Evolutionary conservation across 2,329 filamentous ascomycete genomes (phyloP).

Genomic region (Ustulina deusta): DNA sequence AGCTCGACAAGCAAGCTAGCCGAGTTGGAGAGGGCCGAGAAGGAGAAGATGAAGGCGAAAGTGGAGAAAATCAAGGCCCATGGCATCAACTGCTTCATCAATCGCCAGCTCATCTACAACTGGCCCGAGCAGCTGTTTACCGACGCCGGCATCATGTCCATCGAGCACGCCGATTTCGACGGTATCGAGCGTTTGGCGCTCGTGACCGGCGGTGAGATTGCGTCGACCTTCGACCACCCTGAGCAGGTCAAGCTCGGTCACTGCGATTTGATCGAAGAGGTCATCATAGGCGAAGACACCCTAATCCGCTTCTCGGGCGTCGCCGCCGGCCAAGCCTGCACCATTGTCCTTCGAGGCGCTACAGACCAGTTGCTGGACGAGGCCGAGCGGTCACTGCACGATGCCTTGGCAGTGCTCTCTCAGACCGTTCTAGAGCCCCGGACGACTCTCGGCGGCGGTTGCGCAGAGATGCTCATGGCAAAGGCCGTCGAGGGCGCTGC

Average conservation of each 20-base stretch:
- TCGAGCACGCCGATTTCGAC: slow-evolving; percentile 99
- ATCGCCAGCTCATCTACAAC: slow-evolving; percentile 99
- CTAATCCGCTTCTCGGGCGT: slow-evolving; percentile 98
- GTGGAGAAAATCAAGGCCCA: slow-evolving; percentile 99
- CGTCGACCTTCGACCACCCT: slow-evolving; percentile 97
- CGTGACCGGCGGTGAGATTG: slow-evolving; percentile 96
- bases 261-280: slow-evolving; percentile 95
- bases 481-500: slow-evolving; percentile 96
- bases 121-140: slow-evolving; percentile 99
- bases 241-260: slow-evolving; percentile 96
- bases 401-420: slow-evolving; percentile 94
- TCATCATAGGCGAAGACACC: slow-evolving; percentile 98
- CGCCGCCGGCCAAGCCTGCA: slow-evolving; percentile 92
- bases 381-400: slow-evolving; percentile 94
- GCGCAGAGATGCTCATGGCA: slow-evolving; percentile 98
- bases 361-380: slow-evolving; percentile 98
- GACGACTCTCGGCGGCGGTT: slow-evolving; percentile 94
- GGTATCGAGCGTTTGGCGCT: slow-evolving; percentile 94
- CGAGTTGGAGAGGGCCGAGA: slow-evolving; percentile 97
- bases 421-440: slow-evolving; percentile 96
- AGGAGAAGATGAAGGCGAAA: slow-evolving; percentile 99
- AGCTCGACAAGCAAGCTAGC: slow-evolving; percentile 95
- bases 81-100: slow-evolving; percentile 99
- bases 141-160: slow-evolving; percentile 96
- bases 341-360: slow-evolving; percentile 93